Conservation (phyloP, 2,329 filamentous ascomycete genomes). For the Ilyonectria sp. region DNA sequence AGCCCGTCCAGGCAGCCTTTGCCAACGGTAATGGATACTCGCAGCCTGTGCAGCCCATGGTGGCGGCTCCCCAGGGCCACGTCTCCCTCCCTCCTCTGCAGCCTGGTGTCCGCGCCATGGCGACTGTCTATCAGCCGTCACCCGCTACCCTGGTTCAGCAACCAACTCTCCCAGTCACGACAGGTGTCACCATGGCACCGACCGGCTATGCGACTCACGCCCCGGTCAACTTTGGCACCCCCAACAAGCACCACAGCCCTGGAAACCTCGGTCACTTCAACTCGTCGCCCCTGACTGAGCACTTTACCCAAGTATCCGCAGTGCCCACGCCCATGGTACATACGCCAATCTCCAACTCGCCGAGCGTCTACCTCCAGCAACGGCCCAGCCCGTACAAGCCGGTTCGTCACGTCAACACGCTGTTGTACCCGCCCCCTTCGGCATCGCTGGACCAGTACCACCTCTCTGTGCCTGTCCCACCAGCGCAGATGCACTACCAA, state of each 20-base stretch:
- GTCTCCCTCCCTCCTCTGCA: slow-evolving; percentile 76
- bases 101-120: slow-evolving; percentile 78
- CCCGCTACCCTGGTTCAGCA: slow-evolving; percentile 60
- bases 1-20: slow-evolving; percentile 49
- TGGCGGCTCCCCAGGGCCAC: slow-evolving; percentile 48
- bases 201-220: slow-evolving; percentile 49
- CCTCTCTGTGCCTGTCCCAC: slow-evolving; percentile 69
- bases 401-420: slow-evolving; percentile 88
- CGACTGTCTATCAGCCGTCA: slow-evolving; percentile 78
- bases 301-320: slow-evolving; percentile 67
- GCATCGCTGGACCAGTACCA: slow-evolving; percentile 83
- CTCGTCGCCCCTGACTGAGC: slow-evolving; percentile 80
- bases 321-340: slow-evolving; percentile 71
- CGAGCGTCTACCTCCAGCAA: slow-evolving; percentile 89
- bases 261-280: slow-evolving; percentile 61
- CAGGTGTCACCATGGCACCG: slow-evolving; percentile 42
- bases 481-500: slow-evolving; percentile 87
- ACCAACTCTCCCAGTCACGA: slow-evolving; percentile 45
- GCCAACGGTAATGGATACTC: slow-evolving; percentile 58
- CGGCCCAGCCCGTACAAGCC: slow-evolving; percentile 94
- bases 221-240: slow-evolving; percentile 62
- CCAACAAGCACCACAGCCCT: slow-evolving; percentile 69
- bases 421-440: slow-evolving; percentile 90
- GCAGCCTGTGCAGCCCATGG: slow-evolving; percentile 47
- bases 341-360: slow-evolving; percentile 83